Percentiles rank a stretch among this genome's conserved stretches.
Evolutionary conservation across 441 rosid species (phyloP).

Genomic region (Erodium moschatum): DNA sequence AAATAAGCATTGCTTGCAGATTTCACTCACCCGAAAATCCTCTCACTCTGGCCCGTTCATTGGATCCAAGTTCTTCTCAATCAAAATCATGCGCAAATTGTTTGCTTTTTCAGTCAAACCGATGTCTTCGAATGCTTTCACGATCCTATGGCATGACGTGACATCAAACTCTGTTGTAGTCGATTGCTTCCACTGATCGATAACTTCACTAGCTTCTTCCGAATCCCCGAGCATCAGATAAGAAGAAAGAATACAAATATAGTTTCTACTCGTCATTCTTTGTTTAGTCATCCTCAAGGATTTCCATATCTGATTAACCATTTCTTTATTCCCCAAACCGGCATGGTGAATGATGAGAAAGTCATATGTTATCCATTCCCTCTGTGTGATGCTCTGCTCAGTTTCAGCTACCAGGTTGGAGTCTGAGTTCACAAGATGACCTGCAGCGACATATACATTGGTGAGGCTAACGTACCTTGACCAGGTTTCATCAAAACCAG

Average conservation of each 20-base stretch:
- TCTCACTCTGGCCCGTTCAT: conserved; percentile 16
- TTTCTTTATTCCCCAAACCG: conserved; percentile 63
- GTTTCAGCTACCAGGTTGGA: conserved; percentile 44
- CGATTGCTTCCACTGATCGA: conserved; percentile 75
- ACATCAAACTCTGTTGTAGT: conserved; percentile 44
- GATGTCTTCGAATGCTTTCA: conserved; percentile 39
- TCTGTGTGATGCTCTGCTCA: conserved; percentile 48
- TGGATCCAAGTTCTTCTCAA: conserved; percentile 41
- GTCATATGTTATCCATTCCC: conserved; percentile 89
- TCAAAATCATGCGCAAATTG: conserved; percentile 45
- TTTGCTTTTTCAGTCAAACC: conserved; percentile 47
- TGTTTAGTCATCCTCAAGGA: conserved; percentile 75
- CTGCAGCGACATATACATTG: conserved; percentile 43
- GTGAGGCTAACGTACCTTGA: conserved; percentile 43
- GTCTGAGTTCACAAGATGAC: conserved; percentile 40
- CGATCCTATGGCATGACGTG: conserved; percentile 48
- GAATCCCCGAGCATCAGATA: conserved; percentile 63
- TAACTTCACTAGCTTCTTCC: conserved; percentile 61
- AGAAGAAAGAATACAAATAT: conserved; percentile 57
- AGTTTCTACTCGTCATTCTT: conserved; percentile 73
- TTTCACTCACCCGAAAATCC: not conserved
- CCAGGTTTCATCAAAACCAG: conserved; percentile 52
- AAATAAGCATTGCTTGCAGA: not conserved
- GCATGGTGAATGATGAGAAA: conserved; percentile 68
- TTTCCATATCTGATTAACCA: conserved; percentile 79